Base-by-base conservation (phyloP, 2,329 filamentous ascomycete genomes). In the Pseudocercospora ulei region DNA sequence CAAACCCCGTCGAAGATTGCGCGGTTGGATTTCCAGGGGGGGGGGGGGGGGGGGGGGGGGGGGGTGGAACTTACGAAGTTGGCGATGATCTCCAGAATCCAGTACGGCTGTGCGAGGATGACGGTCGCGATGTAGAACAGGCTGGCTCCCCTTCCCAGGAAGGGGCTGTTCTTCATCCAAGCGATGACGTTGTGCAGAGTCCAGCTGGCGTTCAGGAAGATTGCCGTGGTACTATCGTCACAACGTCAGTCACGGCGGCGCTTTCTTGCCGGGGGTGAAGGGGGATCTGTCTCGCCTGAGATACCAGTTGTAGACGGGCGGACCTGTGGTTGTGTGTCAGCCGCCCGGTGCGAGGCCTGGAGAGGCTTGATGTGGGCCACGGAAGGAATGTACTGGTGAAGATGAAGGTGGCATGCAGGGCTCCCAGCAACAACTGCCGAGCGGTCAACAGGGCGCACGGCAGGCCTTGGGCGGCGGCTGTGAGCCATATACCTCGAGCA, bases 131-230 rank as follows among this genome's bases (percentile, higher is more conserved):
- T 74, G 52, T 78, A 80, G 39, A 77, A 56, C 6, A 62, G 52
- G 30, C 68, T 75, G 18, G 67, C 65, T 44, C 62, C 59, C 18
- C 59, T 64, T 2, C 64, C 64, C 5, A 78, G 61, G 16, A 51
- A 50, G 3, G 76, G 76, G 37, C 68, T 70, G 46, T 72, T 75
- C 58, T 80, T 80, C 58, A 80, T 70, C 76, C 76, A 80, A 0
- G 76, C 69, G 43, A 80, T 74, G 43, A 80, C 65, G 46, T 80
- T 80, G 56, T 80, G 76, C 5, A 80, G 58, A 7, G 65, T 68
- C 72, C 75, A 79, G 3, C 44, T 48, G n/a, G 68, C 61, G 47
- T 77, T 76, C 14, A 80, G 66, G 11, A 73, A 67, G 5, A 78
- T 70, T 5, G 72, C 75, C 2, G 72, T 75, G 14, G 67, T 62